Base-by-base conservation (phyloP, 2,329 filamentous ascomycete genomes). In the Alternaria angustiovoidea region DNA sequence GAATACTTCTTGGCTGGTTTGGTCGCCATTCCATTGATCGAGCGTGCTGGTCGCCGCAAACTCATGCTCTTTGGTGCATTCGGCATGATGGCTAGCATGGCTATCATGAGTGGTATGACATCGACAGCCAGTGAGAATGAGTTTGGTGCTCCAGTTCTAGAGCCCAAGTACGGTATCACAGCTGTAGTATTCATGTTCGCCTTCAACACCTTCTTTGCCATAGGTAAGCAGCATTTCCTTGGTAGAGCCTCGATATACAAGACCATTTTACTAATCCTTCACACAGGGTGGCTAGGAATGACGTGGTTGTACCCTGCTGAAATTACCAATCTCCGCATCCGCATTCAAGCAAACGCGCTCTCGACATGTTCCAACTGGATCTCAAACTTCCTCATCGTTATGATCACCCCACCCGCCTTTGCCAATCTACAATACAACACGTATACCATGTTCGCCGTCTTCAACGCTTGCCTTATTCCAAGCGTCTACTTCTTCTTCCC, bases 131-230 rank as follows among this genome's bases (percentile, higher is more conserved):
- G 43, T 5, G 47, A 55, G 5, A 44, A 63, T 22, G 57, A 63
- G 7, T 55, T 56, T 4, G 60, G 57, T 22, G 60, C 61, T 5
- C 54, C 57, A 2, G 54, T 61, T 7, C 5, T 63, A 85, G 85
- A 79, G 8, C 82, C 82, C 0, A 79, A 83, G 0, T 79, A 74
- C 9, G 81, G 78, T 58, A 79, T 80, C 54, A 81, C 81, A 0
- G 89, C 88, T 0, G 89, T 89, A 0, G 88, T 87, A 0, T 86
- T 86, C 1, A 89, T 92, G 75, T 92, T 91, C 70, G 80, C 89
- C 41, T 90, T 88, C 73, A 90, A 87, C 0, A 84, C 82, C 0
- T 81, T 87, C 0, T 90, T 90, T 62, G 88, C 87, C n/a, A 86
- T 87, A 0, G 88, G 39, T 42, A 42, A 24, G 39, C 20, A 24